Evolutionary conservation across 371 early-diverging fungal genomes (phyloP).

Genomic region (Synchytrium microbalum): DNA sequence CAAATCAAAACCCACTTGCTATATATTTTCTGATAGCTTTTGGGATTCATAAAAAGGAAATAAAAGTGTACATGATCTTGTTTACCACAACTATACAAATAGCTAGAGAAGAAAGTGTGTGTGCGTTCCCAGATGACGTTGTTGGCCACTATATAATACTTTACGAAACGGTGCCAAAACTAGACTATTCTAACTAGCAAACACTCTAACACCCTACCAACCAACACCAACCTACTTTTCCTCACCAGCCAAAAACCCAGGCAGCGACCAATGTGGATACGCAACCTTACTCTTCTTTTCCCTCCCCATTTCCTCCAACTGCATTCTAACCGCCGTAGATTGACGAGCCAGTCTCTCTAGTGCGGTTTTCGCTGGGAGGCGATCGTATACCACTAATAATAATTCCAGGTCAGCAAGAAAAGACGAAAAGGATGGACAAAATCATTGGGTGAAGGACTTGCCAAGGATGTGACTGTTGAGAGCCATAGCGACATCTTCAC

Average conservation of each 20-base stretch:
- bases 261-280: neutral
- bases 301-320: neutral
- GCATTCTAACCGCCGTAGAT: conserved; percentile 24
- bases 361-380: conserved; percentile 16
- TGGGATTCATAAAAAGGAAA: too few relatives aligned
- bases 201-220: too few relatives aligned
- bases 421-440: neutral
- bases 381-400: conserved; percentile 12
- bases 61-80: too few relatives aligned
- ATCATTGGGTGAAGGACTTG: conserved; percentile 5
- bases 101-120: too few relatives aligned
- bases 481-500: conserved; percentile 32
- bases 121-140: too few relatives aligned
- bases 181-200: too few relatives aligned
- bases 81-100: too few relatives aligned
- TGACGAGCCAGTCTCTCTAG: conserved; percentile 28
- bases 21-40: too few relatives aligned
- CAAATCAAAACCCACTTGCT: too few relatives aligned
- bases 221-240: neutral
- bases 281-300: neutral
- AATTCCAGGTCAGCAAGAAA: neutral
- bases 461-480: conserved; percentile 35
- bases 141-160: too few relatives aligned
- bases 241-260: neutral
- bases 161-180: too few relatives aligned